Evolutionary conservation across 2,329 filamentous ascomycete genomes (phyloP).

Genomic region (Fusarium sp.): DNA sequence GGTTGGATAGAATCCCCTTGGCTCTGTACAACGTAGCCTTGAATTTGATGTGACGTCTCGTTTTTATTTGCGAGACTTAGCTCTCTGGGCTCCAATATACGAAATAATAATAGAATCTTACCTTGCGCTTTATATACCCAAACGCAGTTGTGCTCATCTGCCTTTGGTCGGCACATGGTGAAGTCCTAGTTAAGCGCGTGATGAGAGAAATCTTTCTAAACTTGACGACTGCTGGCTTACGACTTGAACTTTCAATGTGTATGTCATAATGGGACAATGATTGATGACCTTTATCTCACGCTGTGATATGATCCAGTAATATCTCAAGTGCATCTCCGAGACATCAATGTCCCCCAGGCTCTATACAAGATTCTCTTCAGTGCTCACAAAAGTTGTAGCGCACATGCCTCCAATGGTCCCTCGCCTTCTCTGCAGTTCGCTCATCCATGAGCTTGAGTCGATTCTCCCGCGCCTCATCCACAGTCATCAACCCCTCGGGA

Average conservation of each 20-base stretch:
- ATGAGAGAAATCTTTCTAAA: neutral
- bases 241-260: too few relatives aligned
- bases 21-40: slow-evolving; percentile 17
- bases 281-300: too few relatives aligned
- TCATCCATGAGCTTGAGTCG: slow-evolving; percentile 1
- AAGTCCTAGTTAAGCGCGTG: neutral
- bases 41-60: neutral
- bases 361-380: too few relatives aligned
- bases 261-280: too few relatives aligned
- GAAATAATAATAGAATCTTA: neutral
- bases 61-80: too few relatives aligned
- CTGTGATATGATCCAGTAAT: too few relatives aligned
- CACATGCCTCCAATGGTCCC: fast-evolving
- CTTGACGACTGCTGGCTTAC: too few relatives aligned
- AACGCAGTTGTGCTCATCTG: neutral
- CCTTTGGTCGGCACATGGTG: neutral
- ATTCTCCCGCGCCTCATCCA: neutral
- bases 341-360: too few relatives aligned
- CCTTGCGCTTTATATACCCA: neutral
- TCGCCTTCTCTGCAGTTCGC: neutral
- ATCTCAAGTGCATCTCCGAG: too few relatives aligned
- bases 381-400: slow-evolving; percentile 8
- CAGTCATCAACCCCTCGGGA: neutral
- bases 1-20: slow-evolving; percentile 10
- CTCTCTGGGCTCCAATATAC: too few relatives aligned